Evolutionary conservation across 2,329 filamentous ascomycete species (phyloP), one percentile per base, ranked within the genome.

Genomic region (Epichloe brachyelytri): DNA sequence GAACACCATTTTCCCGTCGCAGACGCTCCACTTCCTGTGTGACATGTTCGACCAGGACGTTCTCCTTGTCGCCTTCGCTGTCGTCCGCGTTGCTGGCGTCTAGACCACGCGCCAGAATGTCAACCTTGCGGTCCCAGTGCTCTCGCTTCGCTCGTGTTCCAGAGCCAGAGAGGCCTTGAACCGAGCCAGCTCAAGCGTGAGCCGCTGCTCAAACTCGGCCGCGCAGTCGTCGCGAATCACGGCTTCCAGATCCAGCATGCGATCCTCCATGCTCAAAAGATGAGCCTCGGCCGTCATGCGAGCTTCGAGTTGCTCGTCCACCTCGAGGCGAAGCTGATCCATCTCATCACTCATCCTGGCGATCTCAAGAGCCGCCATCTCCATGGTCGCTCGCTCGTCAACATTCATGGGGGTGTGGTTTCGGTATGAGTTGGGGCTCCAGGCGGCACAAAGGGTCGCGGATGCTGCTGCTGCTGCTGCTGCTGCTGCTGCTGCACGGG

Each of bases 171-270:
- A 85, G 0, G 77, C 78, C 63, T 91, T 85, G 86, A 88, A 96
- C n/a, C 87, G 76, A 10, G 79, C 76, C 65, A 87, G 79, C 64
- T 96, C 89, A 12, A 83, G 70, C 19, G 82, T 78, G 45, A 96
- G 75, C 11, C 81, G 79, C 53, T 78, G 73, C 62, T 98, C 93
- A 72, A 95, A 94, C 62, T 96, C 93, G 2, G 72, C 75, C 58
- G 83, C 90, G 59, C 90, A 91, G 58, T 97, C 91, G 61, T 96
- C 91, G 20, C 93, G 83, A 33, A 97, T 80, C 5, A 85, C 83
- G 58, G 86, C 82, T 64, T 98, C 93, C 12, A 95, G 72, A 48
- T 83, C 79, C 4, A 80, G 58, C 60, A 82, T 71, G 4, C 76
- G 67, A 22, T 87, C 81, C 43, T 87, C 79, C 68, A 86, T 82